Evolutionary conservation across 2,329 filamentous ascomycete genomes (phyloP).

Genomic region (Parafenestella ontariensis): DNA sequence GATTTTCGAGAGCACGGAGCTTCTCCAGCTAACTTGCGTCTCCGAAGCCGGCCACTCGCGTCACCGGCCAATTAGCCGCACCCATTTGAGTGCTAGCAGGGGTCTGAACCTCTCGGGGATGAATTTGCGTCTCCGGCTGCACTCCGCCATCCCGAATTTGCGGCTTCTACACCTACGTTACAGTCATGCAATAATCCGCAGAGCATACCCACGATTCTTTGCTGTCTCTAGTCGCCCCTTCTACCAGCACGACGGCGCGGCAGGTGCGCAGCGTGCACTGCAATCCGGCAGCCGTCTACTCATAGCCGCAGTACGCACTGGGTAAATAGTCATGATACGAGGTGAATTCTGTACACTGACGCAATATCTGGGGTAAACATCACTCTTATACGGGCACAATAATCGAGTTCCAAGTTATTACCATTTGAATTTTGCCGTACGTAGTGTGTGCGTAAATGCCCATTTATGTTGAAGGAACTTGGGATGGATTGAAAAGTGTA

Average conservation of each 20-base stretch:
- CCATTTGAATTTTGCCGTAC: background rate
- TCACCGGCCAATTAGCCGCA: constrained; percentile 9
- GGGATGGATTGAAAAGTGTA: constrained; percentile 18
- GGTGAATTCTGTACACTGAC: background rate
- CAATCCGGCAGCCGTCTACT: background rate
- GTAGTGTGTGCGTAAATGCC: background rate
- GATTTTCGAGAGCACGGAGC: constrained; percentile 22
- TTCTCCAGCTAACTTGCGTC: constrained; percentile 11
- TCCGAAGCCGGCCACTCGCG: constrained; percentile 18
- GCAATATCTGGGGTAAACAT: constrained; percentile 3
- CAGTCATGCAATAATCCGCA: constrained; percentile 13
- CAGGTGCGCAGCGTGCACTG: too few species aligned
- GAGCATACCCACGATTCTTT: background rate
- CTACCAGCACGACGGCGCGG: too few species aligned
- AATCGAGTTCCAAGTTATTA: background rate
- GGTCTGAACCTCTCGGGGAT: constrained; percentile 23
- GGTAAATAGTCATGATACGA: background rate
- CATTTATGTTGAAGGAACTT: constrained; percentile 9
- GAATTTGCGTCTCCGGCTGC: constrained; percentile 25
- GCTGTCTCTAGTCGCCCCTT: too few species aligned
- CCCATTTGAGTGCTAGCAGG: constrained; percentile 11
- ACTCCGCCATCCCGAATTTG: background rate
- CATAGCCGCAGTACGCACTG: background rate
- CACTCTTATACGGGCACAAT: background rate
- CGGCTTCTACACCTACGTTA: constrained; percentile 2